Evolutionary conservation across 805 yeast genomes (phyloP), one percentile per base, ranked within the genome.

Genomic region (Wickerhamiella sorbophila): DNA sequence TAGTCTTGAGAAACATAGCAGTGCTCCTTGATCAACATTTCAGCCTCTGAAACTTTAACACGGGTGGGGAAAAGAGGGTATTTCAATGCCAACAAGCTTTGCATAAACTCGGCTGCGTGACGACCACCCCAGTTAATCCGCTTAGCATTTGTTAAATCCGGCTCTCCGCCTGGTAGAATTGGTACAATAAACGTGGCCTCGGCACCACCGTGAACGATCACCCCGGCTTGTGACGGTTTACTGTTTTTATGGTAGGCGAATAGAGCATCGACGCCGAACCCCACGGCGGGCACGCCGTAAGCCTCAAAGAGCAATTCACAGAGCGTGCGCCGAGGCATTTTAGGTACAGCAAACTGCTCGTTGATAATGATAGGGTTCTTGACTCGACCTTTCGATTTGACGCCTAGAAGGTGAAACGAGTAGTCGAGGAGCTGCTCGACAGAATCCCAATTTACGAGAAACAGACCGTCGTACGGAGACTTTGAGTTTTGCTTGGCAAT

Each of bases 91-190:
- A 91, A 61, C 29, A 79, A 68, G 49, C 67, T 71, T 44, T 69
- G 71, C 55, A 91, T 57, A 51, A 70, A 87, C 32, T 70, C 74
- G 24, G 70, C 72, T 1, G 87, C 71, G 35, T 74, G 81, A 47
- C 74, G 72, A 9, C 95, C 97, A 46, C 97, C 97, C 84, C 91
- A 84, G 55, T 84, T 85, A 31, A 91, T 74, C 53, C 97, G 67
- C 53, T 85, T 86, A 6, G 86, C 65, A 44, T 77, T 79, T 21
- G 71, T 63, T 42, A 84, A 58, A 2, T 77, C 49, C 0, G 93
- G 87, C 41, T 65, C 64, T 0, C 86, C 85, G n/a, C 72, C 56
- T 10, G 14, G 15, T 2, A 83, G 48, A 1, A 88, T 84, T 0
- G 98, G 98, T 15, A 88, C 75, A 0, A 91, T 60, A 54, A 77